These are phyloP conservation scores for Schwanniomyces etchellsii DNA, from an alignment of 1,139 yeast genomes.

Conservation along the genomic window DNA sequence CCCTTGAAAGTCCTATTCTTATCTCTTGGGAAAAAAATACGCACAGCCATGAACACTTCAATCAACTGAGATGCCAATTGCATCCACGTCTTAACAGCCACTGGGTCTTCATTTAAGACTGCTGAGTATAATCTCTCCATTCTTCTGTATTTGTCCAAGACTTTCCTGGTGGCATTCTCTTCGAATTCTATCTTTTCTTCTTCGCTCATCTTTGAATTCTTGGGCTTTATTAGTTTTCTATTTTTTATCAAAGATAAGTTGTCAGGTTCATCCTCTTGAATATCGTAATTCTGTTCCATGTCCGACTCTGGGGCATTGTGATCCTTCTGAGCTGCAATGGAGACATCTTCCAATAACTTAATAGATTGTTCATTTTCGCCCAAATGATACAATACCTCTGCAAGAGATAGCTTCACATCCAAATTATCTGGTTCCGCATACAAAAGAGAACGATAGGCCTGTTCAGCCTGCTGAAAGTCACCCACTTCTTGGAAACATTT, in stretches of 20 bases:
- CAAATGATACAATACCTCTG: slow-evolving; percentile 74
- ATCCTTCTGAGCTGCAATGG: slow-evolving; percentile 14
- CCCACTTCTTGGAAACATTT: slow-evolving; percentile 74
- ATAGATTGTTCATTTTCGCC: slow-evolving; percentile 63
- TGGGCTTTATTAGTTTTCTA: slow-evolving; percentile 14
- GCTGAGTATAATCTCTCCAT: slow-evolving; percentile 56
- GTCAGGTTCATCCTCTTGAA: slow-evolving; percentile 8
- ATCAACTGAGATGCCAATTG: slow-evolving; percentile 78
- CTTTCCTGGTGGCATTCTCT: slow-evolving; percentile 53
- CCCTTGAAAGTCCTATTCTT: slow-evolving; percentile 66
- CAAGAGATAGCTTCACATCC: slow-evolving; percentile 71
- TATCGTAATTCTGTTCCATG: slow-evolving; percentile 10
- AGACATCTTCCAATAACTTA: slow-evolving; percentile 49
- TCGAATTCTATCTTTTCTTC: slow-evolving; percentile 56
- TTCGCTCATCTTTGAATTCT: slow-evolving; percentile 37
- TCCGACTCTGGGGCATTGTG: slow-evolving; percentile 11
- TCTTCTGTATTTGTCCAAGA: slow-evolving; percentile 59
- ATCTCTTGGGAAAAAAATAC: slow-evolving; percentile 74
- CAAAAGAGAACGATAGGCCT: slow-evolving; percentile 54
- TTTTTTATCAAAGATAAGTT: slow-evolving; percentile 18
- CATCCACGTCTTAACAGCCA: slow-evolving; percentile 76
- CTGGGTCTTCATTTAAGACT: slow-evolving; percentile 45
- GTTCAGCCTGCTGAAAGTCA: slow-evolving; percentile 63
- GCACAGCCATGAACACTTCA: slow-evolving; percentile 73
- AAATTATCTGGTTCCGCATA: slow-evolving; percentile 57